Evolutionary conservation across 768 basidiomycete genomes (phyloP), one percentile per base, ranked within the genome.

Genomic region (Kwoniella dejecticola): DNA sequence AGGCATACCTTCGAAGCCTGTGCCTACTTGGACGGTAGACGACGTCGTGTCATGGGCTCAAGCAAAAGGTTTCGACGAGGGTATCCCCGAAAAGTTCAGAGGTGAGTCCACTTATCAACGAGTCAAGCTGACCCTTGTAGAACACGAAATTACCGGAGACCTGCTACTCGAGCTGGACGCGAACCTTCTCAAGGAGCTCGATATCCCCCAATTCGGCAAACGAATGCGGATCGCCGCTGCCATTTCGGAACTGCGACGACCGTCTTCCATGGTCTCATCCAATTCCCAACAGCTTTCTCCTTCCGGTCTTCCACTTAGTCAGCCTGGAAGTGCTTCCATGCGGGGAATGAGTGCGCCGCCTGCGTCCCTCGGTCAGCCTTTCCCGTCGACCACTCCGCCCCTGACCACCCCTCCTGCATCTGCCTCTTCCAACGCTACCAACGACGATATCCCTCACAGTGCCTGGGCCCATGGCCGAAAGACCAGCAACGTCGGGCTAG

Each of bases 61-160:
- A 73, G 80, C 79, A 31, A 91, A 89, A 80, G 90, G 90, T 1
- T 96, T 98, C 57, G 92, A 92, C 65, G 82, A 87, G 48, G 83
- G 85, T 46, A 87, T 93, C 3, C 88, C 88, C 68, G 84, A 86
- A 57, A 94, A 90, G 75, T 97, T 99, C 74, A 86, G 83, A 41
- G 92, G 91, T 91, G 68, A 63, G 85, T 81, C 26, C 24, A n/a
- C 42, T 19, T 45, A 5, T 1, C 36, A 30, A 19, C 27, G 19
- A 4, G 8, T 31, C 27, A 33, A 45, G 50, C 69, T 64, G 46
- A 70, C 45, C 36, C 26, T 46, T 45, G 41, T 75, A 93, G 95
- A 98, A 80, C 93, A 99, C 86, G 96, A 99, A 81, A 98, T 99
- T 55, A 90, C 93, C 0, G 96, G 96, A 19, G 96, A 99, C 70